Evolutionary conservation across 768 basidiomycete species (phyloP).

Genomic region (Coprinopsis marcescibilis): DNA sequence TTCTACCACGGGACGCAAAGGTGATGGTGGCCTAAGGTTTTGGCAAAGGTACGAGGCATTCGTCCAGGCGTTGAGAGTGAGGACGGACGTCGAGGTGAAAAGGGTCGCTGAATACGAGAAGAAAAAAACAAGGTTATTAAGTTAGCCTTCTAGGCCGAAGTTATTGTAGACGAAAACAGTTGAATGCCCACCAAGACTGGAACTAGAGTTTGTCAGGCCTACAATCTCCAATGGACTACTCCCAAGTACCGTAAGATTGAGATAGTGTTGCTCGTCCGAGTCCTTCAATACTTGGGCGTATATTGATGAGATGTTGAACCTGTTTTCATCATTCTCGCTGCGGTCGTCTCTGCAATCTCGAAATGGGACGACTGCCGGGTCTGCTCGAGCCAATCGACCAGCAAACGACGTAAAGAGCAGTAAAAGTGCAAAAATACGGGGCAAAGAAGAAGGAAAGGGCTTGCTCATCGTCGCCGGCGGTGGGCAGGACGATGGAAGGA

Average conservation of each 20-base stretch:
- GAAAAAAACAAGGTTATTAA: constrained; percentile 13
- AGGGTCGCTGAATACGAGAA: constrained; percentile 58
- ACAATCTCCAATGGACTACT: constrained; percentile 50
- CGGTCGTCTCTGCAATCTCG: constrained; percentile 58
- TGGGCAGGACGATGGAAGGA: constrained; percentile 14
- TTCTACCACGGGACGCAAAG: constrained; percentile 45
- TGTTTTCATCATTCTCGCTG: constrained; percentile 44
- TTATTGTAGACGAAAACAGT: constrained; percentile 6
- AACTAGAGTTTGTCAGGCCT: constrained; percentile 53
- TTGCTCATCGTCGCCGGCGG: constrained; percentile 12
- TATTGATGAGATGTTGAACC: constrained; percentile 61
- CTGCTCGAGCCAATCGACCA: constrained; percentile 28
- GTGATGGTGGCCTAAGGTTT: constrained; percentile 72
- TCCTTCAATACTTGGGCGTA: constrained; percentile 63
- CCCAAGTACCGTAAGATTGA: constrained; percentile 76
- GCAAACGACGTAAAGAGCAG: constrained; percentile 15
- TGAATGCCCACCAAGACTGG: constrained; percentile 60
- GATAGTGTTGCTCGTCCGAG: constrained; percentile 33
- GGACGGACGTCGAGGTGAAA: constrained; percentile 74
- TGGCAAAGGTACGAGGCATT: constrained; percentile 74
- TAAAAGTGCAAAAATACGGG: constrained; percentile 24
- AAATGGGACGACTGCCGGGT: constrained; percentile 59
- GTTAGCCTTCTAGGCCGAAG: constrained; percentile 7
- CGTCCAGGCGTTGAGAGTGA: constrained; percentile 69
- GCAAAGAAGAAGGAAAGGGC: constrained; percentile 9